A percentile compares a stretch with the other conserved stretches of the same genome.
phyloP scores from a whole-genome alignment of 768 basidiomycete species.

The Peribolospora kevripleyi region DNA sequence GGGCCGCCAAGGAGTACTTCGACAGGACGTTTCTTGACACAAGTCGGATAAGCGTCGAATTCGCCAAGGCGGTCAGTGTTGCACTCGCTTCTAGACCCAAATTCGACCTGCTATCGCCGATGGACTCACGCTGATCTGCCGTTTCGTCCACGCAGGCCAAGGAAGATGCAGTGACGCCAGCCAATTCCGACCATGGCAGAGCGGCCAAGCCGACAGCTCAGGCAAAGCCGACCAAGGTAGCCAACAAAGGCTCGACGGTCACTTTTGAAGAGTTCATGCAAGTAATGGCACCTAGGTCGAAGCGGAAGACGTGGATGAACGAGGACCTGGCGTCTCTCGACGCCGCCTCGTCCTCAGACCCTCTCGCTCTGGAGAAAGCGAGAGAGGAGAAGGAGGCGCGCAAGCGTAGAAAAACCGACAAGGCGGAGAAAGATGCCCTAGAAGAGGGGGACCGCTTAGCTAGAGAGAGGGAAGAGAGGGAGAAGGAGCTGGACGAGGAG shows the following conservation, averaged over 20 bases:
- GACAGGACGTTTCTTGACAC: slow-evolving; percentile 63
- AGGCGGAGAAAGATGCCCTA: slow-evolving; percentile 11
- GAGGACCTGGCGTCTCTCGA: slow-evolving; percentile 5
- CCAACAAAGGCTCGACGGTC: slow-evolving; percentile 16
- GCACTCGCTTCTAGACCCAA: background rate
- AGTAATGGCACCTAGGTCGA: slow-evolving; percentile 41
- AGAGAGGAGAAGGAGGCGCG: background rate
- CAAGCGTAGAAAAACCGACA: background rate
- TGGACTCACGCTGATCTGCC: too few species aligned
- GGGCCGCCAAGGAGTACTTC: slow-evolving; percentile 54
- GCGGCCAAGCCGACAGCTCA: too few species aligned
- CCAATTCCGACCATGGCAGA: too few species aligned
- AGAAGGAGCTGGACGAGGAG: background rate
- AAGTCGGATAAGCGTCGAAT: slow-evolving; percentile 43
- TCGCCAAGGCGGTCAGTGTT: slow-evolving; percentile 43
- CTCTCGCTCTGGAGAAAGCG: background rate
- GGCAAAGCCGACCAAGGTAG: too few species aligned
- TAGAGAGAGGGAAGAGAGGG: slow-evolving; percentile 12
- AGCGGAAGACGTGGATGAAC: slow-evolving; percentile 39
- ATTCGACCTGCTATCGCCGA: too few species aligned
- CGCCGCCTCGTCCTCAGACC: background rate
- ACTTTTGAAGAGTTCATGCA: slow-evolving; percentile 44
- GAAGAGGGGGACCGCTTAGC: slow-evolving; percentile 22
- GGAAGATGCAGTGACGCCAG: too few species aligned
- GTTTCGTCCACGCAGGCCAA: too few species aligned